phyloP scores from a whole-genome alignment of 345 rosid genomes.

The Aethionema arabicum region DNA sequence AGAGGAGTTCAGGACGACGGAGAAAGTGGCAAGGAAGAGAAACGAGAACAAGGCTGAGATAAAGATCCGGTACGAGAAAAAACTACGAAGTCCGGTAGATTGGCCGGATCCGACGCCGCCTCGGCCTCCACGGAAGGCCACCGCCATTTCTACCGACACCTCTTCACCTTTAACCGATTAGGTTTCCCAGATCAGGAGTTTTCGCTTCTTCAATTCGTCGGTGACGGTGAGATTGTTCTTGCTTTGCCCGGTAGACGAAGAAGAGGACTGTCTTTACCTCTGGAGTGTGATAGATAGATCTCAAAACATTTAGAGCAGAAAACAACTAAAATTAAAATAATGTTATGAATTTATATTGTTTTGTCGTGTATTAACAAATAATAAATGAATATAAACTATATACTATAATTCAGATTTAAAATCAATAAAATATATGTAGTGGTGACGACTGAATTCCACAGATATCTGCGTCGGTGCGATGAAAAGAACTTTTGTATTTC shows the following conservation, averaged over 20 bases:
- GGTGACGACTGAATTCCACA: conserved; percentile 15
- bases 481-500: not conserved
- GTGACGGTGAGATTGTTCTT: conserved; percentile 29
- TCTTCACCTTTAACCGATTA: conserved; percentile 18
- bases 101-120: conserved; percentile 49
- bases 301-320: conserved; percentile 29
- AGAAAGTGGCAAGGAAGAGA: conserved; percentile 76
- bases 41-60: conserved; percentile 80
- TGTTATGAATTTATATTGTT: not conserved
- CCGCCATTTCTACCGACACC: conserved; percentile 54
- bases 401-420: no score
- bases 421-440: not conserved
- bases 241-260: not conserved
- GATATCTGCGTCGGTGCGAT: conserved; percentile 32
- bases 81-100: conserved; percentile 52
- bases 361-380: conserved; percentile 27
- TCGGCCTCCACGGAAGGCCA: conserved; percentile 71
- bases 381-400: not conserved
- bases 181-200: conserved; percentile 22
- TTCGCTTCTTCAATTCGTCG: conserved; percentile 17
- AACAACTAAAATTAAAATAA: conserved; percentile 18
- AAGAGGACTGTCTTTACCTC: conserved; percentile 24
- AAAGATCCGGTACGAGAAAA: conserved; percentile 75
- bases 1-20: conserved; percentile 66
- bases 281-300: conserved; percentile 38